Percentiles rank a stretch among this genome's conserved stretches.
phyloP scores from a whole-genome alignment of 495 filamentous ascomycete species.

The Tuber borchii region DNA sequence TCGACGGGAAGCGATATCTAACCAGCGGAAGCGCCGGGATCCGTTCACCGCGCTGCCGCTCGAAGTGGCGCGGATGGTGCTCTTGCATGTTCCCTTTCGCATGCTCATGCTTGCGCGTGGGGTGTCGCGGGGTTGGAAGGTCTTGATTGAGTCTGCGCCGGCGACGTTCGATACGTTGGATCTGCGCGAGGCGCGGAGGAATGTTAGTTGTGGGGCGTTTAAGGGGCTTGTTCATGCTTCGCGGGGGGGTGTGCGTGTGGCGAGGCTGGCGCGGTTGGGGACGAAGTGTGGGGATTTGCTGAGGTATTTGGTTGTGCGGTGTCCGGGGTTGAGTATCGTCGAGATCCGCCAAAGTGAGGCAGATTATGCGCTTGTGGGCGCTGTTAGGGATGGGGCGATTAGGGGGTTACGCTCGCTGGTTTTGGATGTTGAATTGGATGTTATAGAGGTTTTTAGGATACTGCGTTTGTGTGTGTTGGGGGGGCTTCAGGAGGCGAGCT shows the following conservation, averaged over 20 bases:
- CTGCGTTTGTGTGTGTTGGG: not conserved
- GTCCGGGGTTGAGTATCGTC: not conserved
- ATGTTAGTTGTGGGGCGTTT: not conserved
- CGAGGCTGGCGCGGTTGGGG: not conserved
- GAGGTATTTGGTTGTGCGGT: not conserved
- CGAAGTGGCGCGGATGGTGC: slow-evolving; percentile 35
- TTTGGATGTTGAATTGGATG: not conserved
- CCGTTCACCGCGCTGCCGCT: slow-evolving; percentile 28
- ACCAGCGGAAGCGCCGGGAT: slow-evolving; percentile 10
- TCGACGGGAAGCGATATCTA: not conserved
- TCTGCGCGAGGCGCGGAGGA: not conserved
- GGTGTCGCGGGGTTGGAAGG: not conserved
- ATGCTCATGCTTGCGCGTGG: slow-evolving; percentile 18
- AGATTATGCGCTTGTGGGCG: not conserved
- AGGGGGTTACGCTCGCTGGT: not conserved
- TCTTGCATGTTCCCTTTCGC: slow-evolving; percentile 27
- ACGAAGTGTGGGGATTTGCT: not conserved
- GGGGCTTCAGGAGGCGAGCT: not conserved
- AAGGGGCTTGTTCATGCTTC: not conserved
- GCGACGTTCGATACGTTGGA: slow-evolving; percentile 9
- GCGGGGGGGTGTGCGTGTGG: not conserved
- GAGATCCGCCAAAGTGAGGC: not conserved
- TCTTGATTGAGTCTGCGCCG: not conserved
- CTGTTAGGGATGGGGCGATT: not conserved
- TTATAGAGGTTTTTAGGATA: not conserved